Base-by-base conservation (phyloP, 2,329 filamentous ascomycete species). In the Scytalidium sp. region DNA sequence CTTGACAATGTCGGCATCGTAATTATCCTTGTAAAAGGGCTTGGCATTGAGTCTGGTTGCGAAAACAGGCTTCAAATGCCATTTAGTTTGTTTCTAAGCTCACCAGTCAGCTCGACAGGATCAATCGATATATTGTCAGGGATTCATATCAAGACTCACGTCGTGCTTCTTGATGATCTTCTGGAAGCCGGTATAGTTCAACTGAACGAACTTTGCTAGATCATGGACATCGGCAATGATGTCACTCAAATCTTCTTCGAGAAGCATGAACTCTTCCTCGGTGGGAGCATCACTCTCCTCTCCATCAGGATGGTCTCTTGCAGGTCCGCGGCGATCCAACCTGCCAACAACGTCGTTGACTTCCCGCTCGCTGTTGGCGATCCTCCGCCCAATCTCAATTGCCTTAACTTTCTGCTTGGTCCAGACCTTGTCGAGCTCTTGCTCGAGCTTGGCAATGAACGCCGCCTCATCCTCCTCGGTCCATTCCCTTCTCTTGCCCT, bases 101-200 rank as follows among this genome's bases (percentile, higher is more conserved):
- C n/a, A 23, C 25, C 4, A 48, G 50, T n/a, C n/a, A 45, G 56
- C 13, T 21, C 6, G 19, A 8, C 29, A 22, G 50, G 42, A 55
- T 45, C 43, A 32, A 29, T 29, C 8, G 19, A 19, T 23, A 22
- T 21, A 36, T 25, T 21, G 19, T 9, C 8, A 39, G 19, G n/a
- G 44, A 13, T 27, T n/a, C 9, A n/a, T 13, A 21, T 32, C 29
- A 19, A 45, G n/a, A 74, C 87, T 60, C 70, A 93, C 89, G 73
- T 97, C 94, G 70, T 99, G 94, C 78, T 99, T 99, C 79, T 99
- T 99, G 71, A 99, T 96, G 56, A 99, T 99, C 78, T 99, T 99
- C 76, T 97, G 95, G 68, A 99, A 99, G 4, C 94, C 94, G 1
- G 93, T 97, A 67, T 99, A 99, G 73, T 99, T 99, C 66, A 99